Evolutionary conservation across 2,329 filamentous ascomycete genomes (phyloP).

Genomic region (Colletotrichum incanum): DNA sequence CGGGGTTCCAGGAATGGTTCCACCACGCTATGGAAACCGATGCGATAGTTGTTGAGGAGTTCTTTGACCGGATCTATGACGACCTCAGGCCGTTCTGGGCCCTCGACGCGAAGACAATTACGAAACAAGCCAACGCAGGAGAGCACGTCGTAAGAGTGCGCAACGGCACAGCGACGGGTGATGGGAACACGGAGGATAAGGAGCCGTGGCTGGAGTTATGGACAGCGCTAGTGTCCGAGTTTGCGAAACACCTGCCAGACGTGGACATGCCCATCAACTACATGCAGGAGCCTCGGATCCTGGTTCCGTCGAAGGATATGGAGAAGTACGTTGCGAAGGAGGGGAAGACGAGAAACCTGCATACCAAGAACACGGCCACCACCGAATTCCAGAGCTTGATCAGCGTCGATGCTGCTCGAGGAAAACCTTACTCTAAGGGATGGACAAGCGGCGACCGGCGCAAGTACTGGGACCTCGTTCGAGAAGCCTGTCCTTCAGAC

Average conservation of each 20-base stretch:
- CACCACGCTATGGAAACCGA: constrained; percentile 66
- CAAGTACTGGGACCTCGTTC: constrained; percentile 72
- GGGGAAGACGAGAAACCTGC: constrained; percentile 59
- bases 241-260: constrained; percentile 71
- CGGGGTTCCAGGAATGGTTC: constrained; percentile 75
- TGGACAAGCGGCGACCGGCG: constrained; percentile 40
- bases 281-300: constrained; percentile 75
- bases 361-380: constrained; percentile 60
- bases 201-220: constrained; percentile 65
- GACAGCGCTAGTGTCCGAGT: constrained; percentile 65
- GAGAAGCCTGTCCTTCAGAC: constrained; percentile 70
- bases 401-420: constrained; percentile 53
- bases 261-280: constrained; percentile 78
- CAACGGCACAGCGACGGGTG: constrained; percentile 57
- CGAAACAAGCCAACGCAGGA: constrained; percentile 59
- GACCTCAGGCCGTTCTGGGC: constrained; percentile 75
- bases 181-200: constrained; percentile 57
- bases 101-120: constrained; percentile 60
- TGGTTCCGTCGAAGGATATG: constrained; percentile 73
- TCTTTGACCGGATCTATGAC: constrained; percentile 76
- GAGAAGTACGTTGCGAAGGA: constrained; percentile 66
- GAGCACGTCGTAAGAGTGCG: constrained; percentile 65
- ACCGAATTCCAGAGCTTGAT: constrained; percentile 60
- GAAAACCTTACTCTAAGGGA: constrained; percentile 50
- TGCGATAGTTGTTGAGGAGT: constrained; percentile 74